Percentiles rank a stretch among this genome's conserved stretches.
These are phyloP conservation scores for Starmerella kuoi DNA, from an alignment of 805 yeast species.

Conservation along the genomic window DNA sequence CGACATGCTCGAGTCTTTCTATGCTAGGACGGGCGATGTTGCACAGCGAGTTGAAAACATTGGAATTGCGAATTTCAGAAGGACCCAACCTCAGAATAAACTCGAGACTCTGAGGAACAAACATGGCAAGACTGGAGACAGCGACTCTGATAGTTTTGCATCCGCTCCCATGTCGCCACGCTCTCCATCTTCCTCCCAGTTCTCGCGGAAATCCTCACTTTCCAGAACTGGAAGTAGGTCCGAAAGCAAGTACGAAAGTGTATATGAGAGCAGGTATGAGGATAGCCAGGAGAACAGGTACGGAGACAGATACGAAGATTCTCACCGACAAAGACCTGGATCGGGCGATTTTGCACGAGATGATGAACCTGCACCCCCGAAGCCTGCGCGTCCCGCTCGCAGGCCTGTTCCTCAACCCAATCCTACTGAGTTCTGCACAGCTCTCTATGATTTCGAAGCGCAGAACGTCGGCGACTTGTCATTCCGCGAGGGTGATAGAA, in stretches of 20 bases:
- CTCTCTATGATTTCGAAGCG: slow-evolving; percentile 81
- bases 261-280: too few relatives aligned
- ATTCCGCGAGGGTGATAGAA: slow-evolving; percentile 77
- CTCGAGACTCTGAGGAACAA: slow-evolving; percentile 72
- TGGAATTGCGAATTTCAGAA: slow-evolving; percentile 68
- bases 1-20: slow-evolving; percentile 73
- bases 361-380: neutral
- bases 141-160: neutral
- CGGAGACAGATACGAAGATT: too few relatives aligned
- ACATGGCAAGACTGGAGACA: slow-evolving; percentile 29
- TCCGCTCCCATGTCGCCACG: neutral
- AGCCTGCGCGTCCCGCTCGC: neutral
- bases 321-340: neutral
- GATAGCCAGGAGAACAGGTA: too few relatives aligned
- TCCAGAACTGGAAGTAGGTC: too few relatives aligned
- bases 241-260: too few relatives aligned
- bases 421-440: slow-evolving; percentile 49
- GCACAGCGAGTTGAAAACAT: slow-evolving; percentile 83
- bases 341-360: neutral
- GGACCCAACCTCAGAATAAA: slow-evolving; percentile 64
- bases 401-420: slow-evolving; percentile 26
- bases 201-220: slow-evolving; percentile 7
- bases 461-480: slow-evolving; percentile 87
- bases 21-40: slow-evolving; percentile 73
- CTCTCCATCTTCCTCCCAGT: neutral